phyloP scores from a whole-genome alignment of 495 filamentous ascomycete species.

The Aspergillus indologenus region DNA sequence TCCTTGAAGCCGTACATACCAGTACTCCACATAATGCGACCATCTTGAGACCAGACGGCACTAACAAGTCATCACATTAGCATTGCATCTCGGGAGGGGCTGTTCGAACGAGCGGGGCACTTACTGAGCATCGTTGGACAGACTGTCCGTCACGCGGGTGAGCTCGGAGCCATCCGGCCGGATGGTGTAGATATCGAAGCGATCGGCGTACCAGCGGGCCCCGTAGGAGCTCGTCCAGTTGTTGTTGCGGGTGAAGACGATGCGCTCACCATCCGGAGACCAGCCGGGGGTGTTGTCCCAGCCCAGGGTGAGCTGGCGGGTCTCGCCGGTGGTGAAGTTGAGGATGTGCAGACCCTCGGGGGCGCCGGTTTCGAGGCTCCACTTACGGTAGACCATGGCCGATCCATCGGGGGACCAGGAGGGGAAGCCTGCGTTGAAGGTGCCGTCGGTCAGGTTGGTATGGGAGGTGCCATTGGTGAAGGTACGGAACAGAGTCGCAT shows the following conservation, averaged over 20 bases:
- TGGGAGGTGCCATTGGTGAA: constrained; percentile 25
- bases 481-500: constrained; percentile 25
- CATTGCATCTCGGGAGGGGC: too few species aligned
- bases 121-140: constrained; percentile 38
- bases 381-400: constrained; percentile 29
- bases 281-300: constrained; percentile 33
- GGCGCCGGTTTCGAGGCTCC: constrained; percentile 15
- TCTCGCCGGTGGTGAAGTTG: constrained; percentile 26
- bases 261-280: constrained; percentile 28
- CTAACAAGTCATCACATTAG: not conserved
- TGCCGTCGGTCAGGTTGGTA: constrained; percentile 23
- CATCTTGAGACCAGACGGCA: constrained; percentile 39
- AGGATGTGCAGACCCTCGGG: constrained; percentile 28
- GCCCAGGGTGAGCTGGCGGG: constrained; percentile 24
- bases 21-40: constrained; percentile 32
- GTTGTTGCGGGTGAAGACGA: constrained; percentile 33
- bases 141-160: constrained; percentile 28
- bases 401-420: constrained; percentile 29
- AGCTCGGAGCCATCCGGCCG: constrained; percentile 35
- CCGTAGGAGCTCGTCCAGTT: constrained; percentile 17
- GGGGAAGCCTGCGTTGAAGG: constrained; percentile 25
- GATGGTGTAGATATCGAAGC: constrained; percentile 40
- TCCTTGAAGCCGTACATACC: constrained; percentile 36
- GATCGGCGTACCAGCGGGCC: constrained; percentile 1
- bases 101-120: too few species aligned